phyloP scores from a whole-genome alignment of 2,329 filamentous ascomycete genomes.

The Helicocarpus griseus region DNA sequence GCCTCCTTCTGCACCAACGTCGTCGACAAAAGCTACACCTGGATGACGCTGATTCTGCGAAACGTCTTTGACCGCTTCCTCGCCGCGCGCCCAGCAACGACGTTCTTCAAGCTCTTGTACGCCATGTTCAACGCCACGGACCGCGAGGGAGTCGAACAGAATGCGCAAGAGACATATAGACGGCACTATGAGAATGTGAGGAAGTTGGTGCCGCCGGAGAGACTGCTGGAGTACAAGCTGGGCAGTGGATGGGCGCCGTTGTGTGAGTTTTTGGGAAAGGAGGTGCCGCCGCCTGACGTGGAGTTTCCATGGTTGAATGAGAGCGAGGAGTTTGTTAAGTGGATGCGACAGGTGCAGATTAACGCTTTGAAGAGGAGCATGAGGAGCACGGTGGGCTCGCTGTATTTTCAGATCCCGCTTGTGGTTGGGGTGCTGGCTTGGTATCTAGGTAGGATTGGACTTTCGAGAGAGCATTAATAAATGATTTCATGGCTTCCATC shows the following conservation, averaged over 20 bases:
- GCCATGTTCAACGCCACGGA: background rate
- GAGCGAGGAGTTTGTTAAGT: background rate
- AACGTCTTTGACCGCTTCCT: background rate
- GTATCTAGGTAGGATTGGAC: too few relatives aligned
- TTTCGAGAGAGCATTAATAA: too few relatives aligned
- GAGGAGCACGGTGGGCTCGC: background rate
- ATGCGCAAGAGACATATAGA: background rate
- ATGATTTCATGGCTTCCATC: too few relatives aligned
- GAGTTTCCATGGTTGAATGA: conserved; percentile 8
- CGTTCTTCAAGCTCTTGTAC: background rate
- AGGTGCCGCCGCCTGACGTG: conserved; percentile 4
- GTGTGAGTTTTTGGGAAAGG: conserved; percentile 18
- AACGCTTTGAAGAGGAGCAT: background rate
- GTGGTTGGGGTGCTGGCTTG: background rate
- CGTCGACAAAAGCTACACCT: background rate
- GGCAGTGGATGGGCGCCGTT: conserved; percentile 35
- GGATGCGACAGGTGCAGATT: background rate
- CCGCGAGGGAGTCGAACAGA: background rate
- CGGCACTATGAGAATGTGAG: background rate
- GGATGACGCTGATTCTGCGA: background rate
- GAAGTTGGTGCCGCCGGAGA: background rate
- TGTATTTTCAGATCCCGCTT: background rate
- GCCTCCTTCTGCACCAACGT: background rate
- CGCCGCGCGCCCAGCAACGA: background rate
- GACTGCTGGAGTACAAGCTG: conserved; percentile 18